Evolutionary conservation across 352 stramenopile species (phyloP).

Genomic region (Pythium dissotocum): DNA sequence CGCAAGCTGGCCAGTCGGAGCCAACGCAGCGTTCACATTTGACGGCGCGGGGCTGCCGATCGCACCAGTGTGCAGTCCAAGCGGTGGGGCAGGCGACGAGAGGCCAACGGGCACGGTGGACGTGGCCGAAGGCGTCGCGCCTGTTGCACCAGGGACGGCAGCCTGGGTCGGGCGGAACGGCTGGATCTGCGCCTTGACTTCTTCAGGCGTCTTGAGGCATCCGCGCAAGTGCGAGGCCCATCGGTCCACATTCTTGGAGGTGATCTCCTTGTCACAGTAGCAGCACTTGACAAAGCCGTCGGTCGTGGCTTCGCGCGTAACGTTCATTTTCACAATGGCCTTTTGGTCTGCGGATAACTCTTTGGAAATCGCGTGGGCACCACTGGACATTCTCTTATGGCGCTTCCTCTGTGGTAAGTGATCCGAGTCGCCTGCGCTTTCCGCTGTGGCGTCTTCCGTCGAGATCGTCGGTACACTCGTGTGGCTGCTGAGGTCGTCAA

Average conservation of each 20-base stretch:
- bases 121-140: conserved; percentile 11
- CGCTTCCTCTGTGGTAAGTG: conserved; percentile 26
- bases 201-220: conserved; percentile 74
- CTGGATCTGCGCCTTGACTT: conserved; percentile 79
- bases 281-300: conserved; percentile 74
- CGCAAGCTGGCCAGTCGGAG: conserved; percentile 20
- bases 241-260: conserved; percentile 80
- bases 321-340: conserved; percentile 72
- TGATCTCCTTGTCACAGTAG: conserved; percentile 87
- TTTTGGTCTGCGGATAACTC: conserved; percentile 76
- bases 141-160: conserved; percentile 19
- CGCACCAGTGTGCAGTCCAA: conserved; percentile 20
- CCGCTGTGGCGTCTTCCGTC: conserved; percentile 22
- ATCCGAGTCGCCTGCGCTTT: conserved; percentile 31
- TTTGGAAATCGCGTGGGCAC: conserved; percentile 37
- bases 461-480: not conserved
- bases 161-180: conserved; percentile 38
- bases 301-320: conserved; percentile 50
- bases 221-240: conserved; percentile 81
- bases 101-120: conserved; percentile 19
- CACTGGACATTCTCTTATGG: conserved; percentile 26
- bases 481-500: conserved; percentile 2
- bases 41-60: conserved; percentile 10
- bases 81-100: conserved; percentile 19
- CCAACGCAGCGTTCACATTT: conserved; percentile 3